Conservation (phyloP, 2,329 filamentous ascomycete species). For the Didymellaceae sp. region DNA sequence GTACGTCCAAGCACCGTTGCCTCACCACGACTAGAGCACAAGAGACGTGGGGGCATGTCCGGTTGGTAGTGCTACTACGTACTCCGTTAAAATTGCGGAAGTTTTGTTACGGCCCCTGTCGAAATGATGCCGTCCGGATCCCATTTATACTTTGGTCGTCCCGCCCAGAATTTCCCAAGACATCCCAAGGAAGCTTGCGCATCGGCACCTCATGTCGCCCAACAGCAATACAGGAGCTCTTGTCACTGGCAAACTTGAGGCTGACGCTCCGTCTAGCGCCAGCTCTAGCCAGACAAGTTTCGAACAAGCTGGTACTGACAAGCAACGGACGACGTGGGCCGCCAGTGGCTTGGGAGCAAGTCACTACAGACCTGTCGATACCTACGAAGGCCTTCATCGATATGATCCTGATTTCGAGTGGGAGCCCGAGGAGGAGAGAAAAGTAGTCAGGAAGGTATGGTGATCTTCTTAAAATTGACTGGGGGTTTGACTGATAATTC, state of each 20-base stretch:
- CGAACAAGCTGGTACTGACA: slow-evolving; percentile 13
- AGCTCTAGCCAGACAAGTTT: slow-evolving; percentile 27
- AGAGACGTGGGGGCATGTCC: background rate
- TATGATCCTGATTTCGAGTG: slow-evolving; percentile 65
- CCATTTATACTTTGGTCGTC: slow-evolving; percentile 9
- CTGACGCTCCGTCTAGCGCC: slow-evolving; percentile 24
- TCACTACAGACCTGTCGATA: slow-evolving; percentile 59
- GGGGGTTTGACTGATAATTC: slow-evolving; percentile 7
- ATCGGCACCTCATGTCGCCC: slow-evolving; percentile 6
- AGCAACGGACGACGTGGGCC: slow-evolving; percentile 44
- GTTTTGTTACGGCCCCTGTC: slow-evolving; percentile 1
- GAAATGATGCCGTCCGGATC: slow-evolving; percentile 5
- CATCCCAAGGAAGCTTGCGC: slow-evolving; percentile 7
- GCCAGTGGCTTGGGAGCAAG: slow-evolving; percentile 42
- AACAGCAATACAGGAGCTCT: slow-evolving; percentile 11
- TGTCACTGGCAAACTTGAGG: slow-evolving; percentile 28
- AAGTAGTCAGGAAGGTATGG: slow-evolving; percentile 60
- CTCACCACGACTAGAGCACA: slow-evolving; percentile 1
- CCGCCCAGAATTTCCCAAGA: slow-evolving; percentile 15
- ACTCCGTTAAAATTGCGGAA: slow-evolving; percentile 4
- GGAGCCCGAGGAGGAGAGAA: slow-evolving; percentile 63
- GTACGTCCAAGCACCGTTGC: background rate
- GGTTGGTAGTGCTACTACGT: background rate
- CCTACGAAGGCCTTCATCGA: slow-evolving; percentile 65
- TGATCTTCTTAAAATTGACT: background rate